Base-by-base conservation (phyloP, 495 filamentous ascomycete genomes). In the Bombardia bombarda region DNA sequence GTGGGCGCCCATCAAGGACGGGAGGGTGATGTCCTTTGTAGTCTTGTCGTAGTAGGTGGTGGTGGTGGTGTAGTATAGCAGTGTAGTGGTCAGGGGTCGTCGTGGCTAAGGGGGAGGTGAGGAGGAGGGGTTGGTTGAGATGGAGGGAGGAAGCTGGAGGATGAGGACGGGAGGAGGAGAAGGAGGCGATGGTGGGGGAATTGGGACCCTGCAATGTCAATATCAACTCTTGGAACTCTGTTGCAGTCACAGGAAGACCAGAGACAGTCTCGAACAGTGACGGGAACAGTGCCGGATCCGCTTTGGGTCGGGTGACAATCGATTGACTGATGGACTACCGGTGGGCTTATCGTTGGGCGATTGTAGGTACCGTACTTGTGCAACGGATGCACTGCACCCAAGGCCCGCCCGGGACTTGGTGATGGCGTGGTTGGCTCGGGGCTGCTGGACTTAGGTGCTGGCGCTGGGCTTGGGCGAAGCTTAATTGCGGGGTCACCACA, bases 401-500 rank as follows among this genome's bases (percentile, higher is more conserved):
- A 5, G 40, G 30, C 25, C 36, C 0, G 21, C 7, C 24, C 12
- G 21, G 38, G 38, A 40, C 19, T 13, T 51, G 46, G 46, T 51
- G 57, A 49, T 23, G 53, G 34, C 25, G 40, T 50, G 45, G 38
- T 44, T 48, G 48, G 40, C n/a, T n/a, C n/a, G n/a, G n/a, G n/a
- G n/a, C n/a, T n/a, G n/a, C n/a, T n/a, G n/a, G n/a, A n/a, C n/a
- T n/a, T n/a, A n/a, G n/a, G n/a, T n/a, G n/a, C n/a, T n/a, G n/a
- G n/a, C n/a, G n/a, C n/a, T 23, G 45, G 14, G 18, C 35, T 49
- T 45, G 46, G 39, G 30, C 10, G 49, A 50, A 55, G 58, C 43
- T 59, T 46, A 44, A 55, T 49, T 62, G 58, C 58, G 58, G 58
- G 58, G 58, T 59, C 39, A 47, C 30, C 25, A 52, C 52, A 55